A percentile compares a stretch with the other conserved stretches of the same genome.
Conservation (phyloP, 352 stramenopile species). For the Aphanomyces stellatus region DNA sequence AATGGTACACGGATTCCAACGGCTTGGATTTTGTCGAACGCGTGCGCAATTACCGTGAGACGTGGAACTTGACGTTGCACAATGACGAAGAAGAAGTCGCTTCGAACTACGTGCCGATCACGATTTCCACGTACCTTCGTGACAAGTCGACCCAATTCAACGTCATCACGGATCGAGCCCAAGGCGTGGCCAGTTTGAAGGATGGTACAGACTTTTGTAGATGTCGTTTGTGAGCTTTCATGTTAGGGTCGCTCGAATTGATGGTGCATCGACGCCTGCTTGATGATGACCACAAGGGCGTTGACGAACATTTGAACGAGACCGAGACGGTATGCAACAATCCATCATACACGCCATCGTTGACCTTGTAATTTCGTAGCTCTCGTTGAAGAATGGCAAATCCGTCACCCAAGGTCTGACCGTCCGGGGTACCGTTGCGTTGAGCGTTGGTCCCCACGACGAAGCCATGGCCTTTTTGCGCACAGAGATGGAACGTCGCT, state of each 20-base stretch:
- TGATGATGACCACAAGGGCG: slow-evolving; percentile 89
- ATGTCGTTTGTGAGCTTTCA: neutral
- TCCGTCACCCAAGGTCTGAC: slow-evolving; percentile 48
- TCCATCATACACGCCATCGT: neutral
- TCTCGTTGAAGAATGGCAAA: slow-evolving; percentile 48
- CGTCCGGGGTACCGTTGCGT: slow-evolving; percentile 53
- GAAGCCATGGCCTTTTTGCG: slow-evolving; percentile 53
- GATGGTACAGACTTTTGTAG: slow-evolving; percentile 35
- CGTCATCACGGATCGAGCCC: slow-evolving; percentile 89
- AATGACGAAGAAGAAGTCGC: slow-evolving; percentile 90
- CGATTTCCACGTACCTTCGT: slow-evolving; percentile 89
- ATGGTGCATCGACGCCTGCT: slow-evolving; percentile 95
- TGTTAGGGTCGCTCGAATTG: slow-evolving; percentile 79
- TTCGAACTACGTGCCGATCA: slow-evolving; percentile 97
- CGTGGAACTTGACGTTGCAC: slow-evolving; percentile 79
- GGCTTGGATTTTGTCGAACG: slow-evolving; percentile 91
- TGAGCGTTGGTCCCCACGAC: slow-evolving; percentile 49
- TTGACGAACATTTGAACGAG: slow-evolving; percentile 88
- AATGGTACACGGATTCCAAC: slow-evolving; percentile 94
- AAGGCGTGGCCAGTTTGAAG: slow-evolving; percentile 86
- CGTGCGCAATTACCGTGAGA: slow-evolving; percentile 82
- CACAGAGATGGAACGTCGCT: slow-evolving; percentile 58
- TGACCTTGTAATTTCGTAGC: too few relatives aligned
- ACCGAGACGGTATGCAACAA: slow-evolving; percentile 57
- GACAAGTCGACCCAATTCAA: slow-evolving; percentile 74